These are phyloP conservation scores for Trichoderma guizhouense DNA, from an alignment of 2,329 filamentous ascomycete species.

Conservation along the genomic window DNA sequence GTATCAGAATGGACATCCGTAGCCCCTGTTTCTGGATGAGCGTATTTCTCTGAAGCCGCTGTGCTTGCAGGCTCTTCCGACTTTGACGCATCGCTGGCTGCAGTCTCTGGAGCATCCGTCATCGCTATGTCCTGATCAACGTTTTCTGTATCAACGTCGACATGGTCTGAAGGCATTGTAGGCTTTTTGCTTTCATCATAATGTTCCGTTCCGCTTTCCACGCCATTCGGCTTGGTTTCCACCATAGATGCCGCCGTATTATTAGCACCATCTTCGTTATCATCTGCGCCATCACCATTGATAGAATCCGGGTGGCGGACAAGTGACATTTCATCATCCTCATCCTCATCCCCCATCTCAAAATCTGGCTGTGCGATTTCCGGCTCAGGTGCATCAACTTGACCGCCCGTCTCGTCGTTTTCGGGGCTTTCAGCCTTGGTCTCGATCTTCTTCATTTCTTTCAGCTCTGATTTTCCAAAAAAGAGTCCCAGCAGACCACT, in stretches of 20 bases:
- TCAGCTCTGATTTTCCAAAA: conserved; percentile 57
- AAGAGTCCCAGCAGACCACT: conserved; percentile 54
- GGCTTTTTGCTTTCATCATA: neutral
- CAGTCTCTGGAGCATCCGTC: neutral
- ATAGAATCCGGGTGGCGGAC: conserved; percentile 31
- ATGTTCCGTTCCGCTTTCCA: neutral
- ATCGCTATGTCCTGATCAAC: conserved; percentile 8
- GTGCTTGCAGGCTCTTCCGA: neutral
- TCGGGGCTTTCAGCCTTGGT: conserved; percentile 18
- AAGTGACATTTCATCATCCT: conserved; percentile 36
- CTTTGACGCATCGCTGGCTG: neutral
- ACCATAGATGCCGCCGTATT: neutral
- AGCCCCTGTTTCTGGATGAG: conserved; percentile 43
- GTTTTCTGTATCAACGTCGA: neutral
- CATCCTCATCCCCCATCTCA: conserved; percentile 31
- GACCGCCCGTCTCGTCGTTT: conserved; percentile 26
- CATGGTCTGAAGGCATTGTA: neutral
- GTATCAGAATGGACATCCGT: conserved; percentile 42
- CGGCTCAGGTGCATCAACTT: conserved; percentile 25
- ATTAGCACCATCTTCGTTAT: neutral
- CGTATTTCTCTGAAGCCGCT: conserved; percentile 25
- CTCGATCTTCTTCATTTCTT: conserved; percentile 47
- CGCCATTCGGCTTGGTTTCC: neutral
- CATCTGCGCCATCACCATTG: conserved; percentile 14
- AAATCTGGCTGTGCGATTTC: neutral